Evolutionary conservation across 768 basidiomycete genomes (phyloP).

Genomic region (Serendipita sp.): DNA sequence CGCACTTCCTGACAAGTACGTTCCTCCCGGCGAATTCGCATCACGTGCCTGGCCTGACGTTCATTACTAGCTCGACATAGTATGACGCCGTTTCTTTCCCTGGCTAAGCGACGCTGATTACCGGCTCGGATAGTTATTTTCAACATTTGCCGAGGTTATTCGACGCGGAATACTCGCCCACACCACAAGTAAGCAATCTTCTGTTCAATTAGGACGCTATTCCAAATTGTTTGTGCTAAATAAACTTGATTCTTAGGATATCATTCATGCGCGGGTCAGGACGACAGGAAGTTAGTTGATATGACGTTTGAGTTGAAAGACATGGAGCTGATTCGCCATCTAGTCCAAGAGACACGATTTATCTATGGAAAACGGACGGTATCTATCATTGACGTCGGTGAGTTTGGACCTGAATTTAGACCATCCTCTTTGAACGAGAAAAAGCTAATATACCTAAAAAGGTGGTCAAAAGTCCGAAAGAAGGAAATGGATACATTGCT

Average conservation of each 20-base stretch:
- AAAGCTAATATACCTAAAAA: neutral
- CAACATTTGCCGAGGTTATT: conserved; percentile 67
- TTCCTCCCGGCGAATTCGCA: neutral
- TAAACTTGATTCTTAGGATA: conserved; percentile 31
- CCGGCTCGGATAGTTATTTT: conserved; percentile 35
- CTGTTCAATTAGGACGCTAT: neutral
- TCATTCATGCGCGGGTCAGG: conserved; percentile 68
- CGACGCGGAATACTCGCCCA: conserved; percentile 50
- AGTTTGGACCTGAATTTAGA: conserved; percentile 15
- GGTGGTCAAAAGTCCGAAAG: conserved; percentile 89
- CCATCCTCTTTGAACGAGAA: neutral
- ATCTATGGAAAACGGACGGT: conserved; percentile 61
- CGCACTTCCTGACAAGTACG: conserved; percentile 79
- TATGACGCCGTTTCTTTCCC: neutral
- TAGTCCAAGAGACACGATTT: conserved; percentile 70
- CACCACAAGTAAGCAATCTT: conserved; percentile 33
- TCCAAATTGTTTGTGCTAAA: neutral
- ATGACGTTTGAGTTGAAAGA: neutral
- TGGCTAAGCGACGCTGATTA: neutral
- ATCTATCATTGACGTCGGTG: conserved; percentile 73
- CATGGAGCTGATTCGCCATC: neutral
- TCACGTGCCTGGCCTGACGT: neutral
- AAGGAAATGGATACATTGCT: conserved; percentile 89
- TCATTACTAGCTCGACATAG: conserved; percentile 37
- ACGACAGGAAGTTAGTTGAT: conserved; percentile 51